Evolutionary conservation across 2,329 filamentous ascomycete species (phyloP).

Genomic region (Orbilia brochopaga): DNA sequence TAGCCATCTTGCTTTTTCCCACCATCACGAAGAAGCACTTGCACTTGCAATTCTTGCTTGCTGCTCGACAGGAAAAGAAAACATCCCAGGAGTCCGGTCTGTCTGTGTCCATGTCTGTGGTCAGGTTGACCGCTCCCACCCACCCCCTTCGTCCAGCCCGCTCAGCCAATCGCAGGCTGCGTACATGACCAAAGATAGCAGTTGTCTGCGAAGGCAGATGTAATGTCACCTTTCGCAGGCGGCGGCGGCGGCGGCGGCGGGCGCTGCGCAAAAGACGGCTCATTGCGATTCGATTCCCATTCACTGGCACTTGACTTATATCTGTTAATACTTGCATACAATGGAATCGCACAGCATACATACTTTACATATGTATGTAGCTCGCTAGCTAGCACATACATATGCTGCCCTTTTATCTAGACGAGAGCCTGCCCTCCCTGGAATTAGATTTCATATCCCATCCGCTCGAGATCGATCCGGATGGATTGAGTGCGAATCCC

Average conservation of each 20-base stretch:
- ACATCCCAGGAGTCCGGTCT: slow-evolving; percentile 9
- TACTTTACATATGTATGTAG: too few relatives aligned
- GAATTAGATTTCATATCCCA: not conserved
- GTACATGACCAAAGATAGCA: slow-evolving; percentile 51
- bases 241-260: slow-evolving; percentile 34
- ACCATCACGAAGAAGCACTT: too few relatives aligned
- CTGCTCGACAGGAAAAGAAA: not conserved
- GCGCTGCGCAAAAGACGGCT: not conserved
- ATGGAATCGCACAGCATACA: too few relatives aligned
- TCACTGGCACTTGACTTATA: not conserved
- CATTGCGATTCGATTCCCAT: slow-evolving; percentile 2
- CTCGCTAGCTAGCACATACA: too few relatives aligned
- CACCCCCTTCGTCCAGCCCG: slow-evolving; percentile 14
- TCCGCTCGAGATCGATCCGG: too few relatives aligned
- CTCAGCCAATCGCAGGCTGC: slow-evolving; percentile 31
- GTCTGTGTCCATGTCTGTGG: too few relatives aligned
- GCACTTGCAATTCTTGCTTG: not conserved
- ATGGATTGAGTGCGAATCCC: too few relatives aligned
- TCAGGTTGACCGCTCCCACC: slow-evolving; percentile 46
- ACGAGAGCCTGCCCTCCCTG: slow-evolving; percentile 14
- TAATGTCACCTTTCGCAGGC: slow-evolving; percentile 51
- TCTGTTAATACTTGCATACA: not conserved
- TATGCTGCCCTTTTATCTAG: slow-evolving; percentile 42
- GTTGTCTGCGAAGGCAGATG: slow-evolving; percentile 48
- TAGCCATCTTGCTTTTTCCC: slow-evolving; percentile 38